Percentiles rank a stretch among this genome's conserved stretches.
Conservation (phyloP, 164 flowering plant species). For the Platanus orientalis region DNA sequence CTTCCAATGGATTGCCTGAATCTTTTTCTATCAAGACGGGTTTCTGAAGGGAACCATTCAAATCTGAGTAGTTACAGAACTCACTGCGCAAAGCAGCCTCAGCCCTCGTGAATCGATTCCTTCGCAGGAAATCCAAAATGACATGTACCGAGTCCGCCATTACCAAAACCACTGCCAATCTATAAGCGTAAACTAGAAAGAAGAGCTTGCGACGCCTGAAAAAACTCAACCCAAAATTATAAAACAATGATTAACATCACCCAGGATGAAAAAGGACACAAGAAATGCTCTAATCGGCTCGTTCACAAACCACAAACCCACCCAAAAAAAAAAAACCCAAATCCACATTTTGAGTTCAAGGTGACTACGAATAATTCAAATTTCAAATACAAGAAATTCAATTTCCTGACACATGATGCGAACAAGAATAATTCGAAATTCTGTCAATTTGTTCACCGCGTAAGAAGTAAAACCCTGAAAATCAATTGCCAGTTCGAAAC, state of each 20-base stretch:
- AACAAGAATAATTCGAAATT: no score
- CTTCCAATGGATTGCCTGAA: constrained; percentile 16
- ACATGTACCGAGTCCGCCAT: constrained; percentile 65
- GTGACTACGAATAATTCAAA: neutral
- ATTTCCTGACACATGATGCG: neutral
- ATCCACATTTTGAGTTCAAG: neutral
- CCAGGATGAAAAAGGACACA: neutral
- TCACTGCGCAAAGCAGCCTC: constrained; percentile 89
- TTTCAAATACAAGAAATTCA: neutral
- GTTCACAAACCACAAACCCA: neutral
- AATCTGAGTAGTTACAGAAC: constrained; percentile 49
- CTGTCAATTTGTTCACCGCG: neutral
- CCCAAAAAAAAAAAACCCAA: neutral
- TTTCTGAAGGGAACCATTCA: constrained; percentile 50
- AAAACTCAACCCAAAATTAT: neutral
- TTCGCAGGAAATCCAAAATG: constrained; percentile 63
- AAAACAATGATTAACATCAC: neutral
- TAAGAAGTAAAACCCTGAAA: neutral
- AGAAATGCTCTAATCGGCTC: no score
- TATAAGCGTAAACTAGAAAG: constrained; percentile 5
- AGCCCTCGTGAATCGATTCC: constrained; percentile 61
- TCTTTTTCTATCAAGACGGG: constrained; percentile 35
- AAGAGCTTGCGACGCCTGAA: constrained; percentile 10
- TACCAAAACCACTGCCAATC: constrained; percentile 9
- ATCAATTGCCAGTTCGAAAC: neutral